These are phyloP conservation scores for Lactarius hengduanensis DNA, from an alignment of 768 basidiomycete species.

Conservation along the genomic window DNA sequence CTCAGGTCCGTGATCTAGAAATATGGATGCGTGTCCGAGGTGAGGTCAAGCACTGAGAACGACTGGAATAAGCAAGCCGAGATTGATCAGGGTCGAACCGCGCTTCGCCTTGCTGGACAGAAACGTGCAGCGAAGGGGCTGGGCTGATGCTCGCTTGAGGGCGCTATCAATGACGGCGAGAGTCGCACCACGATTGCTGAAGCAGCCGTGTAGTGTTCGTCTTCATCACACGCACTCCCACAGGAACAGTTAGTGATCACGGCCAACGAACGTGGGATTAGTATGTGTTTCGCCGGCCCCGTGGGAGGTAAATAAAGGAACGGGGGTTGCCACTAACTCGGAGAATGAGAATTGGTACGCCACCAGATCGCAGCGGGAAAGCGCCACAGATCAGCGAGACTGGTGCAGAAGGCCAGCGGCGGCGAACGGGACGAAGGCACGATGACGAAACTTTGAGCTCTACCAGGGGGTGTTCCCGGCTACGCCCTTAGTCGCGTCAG, in stretches of 20 bases:
- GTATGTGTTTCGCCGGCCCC: neutral
- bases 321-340: neutral
- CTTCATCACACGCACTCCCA: neutral
- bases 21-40: too few relatives aligned
- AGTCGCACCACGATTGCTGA: neutral
- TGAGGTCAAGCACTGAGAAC: neutral
- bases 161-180: neutral
- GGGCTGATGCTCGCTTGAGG: neutral
- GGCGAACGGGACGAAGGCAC: neutral
- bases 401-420: neutral
- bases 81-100: slow-evolving; percentile 16
- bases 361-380: neutral
- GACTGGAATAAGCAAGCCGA: slow-evolving; percentile 19
- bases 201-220: neutral
- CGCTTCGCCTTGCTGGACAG: slow-evolving; percentile 10
- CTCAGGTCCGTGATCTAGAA: too few relatives aligned
- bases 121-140: neutral
- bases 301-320: neutral
- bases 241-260: neutral
- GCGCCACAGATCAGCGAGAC: neutral
- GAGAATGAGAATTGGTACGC: neutral
- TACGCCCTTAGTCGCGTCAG: too few relatives aligned
- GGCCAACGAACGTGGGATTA: neutral
- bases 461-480: too few relatives aligned
- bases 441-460: neutral